Base-by-base conservation (phyloP, 129 eudicot genomes). In the Flaveria bidentis region DNA sequence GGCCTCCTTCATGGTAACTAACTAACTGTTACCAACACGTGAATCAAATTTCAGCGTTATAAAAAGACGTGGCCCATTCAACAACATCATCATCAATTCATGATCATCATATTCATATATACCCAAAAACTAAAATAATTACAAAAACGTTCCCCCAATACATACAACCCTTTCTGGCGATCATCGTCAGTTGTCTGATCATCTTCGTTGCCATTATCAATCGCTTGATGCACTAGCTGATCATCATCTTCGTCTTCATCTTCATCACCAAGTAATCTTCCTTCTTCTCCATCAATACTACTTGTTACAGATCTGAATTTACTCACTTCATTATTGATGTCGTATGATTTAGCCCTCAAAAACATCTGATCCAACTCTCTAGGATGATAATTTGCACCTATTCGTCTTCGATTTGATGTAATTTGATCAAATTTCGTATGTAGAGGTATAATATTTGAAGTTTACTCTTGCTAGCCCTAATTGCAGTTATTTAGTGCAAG, bases 401-500 rank as follows among this genome's bases (percentile, higher is more conserved):
- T 36, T 70, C 39, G 64, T 30, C 20, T 13, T n/a, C 4, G 53
- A 45, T 70, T 70, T 69, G 51, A 39, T 51, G n/a, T 51, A 6
- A 39, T 22, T 76, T 15, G 13, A 53, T 55, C 46, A 16, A 44
- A 60, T n/a, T 70, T 20, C 8, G 53, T 45, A 58, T 78, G 33
- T 17, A 69, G 22, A 1, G 20, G 10, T 9, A 39, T 45, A 13
- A 16, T 62, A 78, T 68, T 56, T 60, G 13, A 60, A 67, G 9
- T 42, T 76, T 12, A 41, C 15, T 22, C 68, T 56, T 68, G 45
- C 75, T 57, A 68, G 60, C 75, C 75, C 81, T 68, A 77, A 68
- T 16, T 56, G 15, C 58, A 22, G 56, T 76, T 16, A 5, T 66
- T 45, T 26, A 11, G 36, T 5, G 44, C 28, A 69, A 69, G 56